Base-by-base conservation (phyloP, 345 rosid genomes). In the Zanthoxylum bungeanum region DNA sequence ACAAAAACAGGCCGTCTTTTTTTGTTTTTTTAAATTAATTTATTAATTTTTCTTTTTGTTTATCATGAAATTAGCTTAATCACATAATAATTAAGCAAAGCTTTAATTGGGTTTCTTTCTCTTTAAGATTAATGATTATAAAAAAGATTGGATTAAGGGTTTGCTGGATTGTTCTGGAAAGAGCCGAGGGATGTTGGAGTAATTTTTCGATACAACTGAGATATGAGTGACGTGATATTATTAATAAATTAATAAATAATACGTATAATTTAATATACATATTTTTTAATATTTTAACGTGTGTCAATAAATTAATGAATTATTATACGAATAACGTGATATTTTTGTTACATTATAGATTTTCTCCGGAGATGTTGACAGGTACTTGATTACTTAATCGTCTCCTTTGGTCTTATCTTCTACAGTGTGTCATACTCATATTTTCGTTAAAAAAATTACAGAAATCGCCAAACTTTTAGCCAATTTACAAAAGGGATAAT, bases 351-450 rank as follows among this genome's bases (percentile, higher is more conserved):
- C n/a, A n/a, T n/a, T n/a, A n/a, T n/a, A n/a, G n/a, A n/a, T n/a
- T n/a, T n/a, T n/a, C n/a, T n/a, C n/a, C n/a, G n/a, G n/a, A 62
- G 86, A 79, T 51, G 75, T 9, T 76, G 88, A 77, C 79, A 71
- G 76, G 58, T 11, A 58, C 42, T n/a, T 27, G 53, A 60, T 74
- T 79, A 68, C 61, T 36, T 68, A 34, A 5, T 30, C 42, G 40
- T 59, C 21, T 10, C 50, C 46, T 12, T 36, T 69, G 72, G 73
- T 69, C 81, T 76, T 76, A 75, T 83, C 77, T 65, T 64, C 68
- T 49, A 25, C 33, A 61, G 34, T 39, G 37, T 44, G n/a, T n/a
- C n/a, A n/a, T n/a, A n/a, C n/a, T n/a, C n/a, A n/a, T n/a, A n/a
- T n/a, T n/a, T n/a, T n/a, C n/a, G n/a, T n/a, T n/a, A n/a, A n/a